A percentile compares a stretch with the other conserved stretches of the same genome.
Evolutionary conservation across 2,329 filamentous ascomycete genomes (phyloP).

Genomic region (Fusarium hostae): DNA sequence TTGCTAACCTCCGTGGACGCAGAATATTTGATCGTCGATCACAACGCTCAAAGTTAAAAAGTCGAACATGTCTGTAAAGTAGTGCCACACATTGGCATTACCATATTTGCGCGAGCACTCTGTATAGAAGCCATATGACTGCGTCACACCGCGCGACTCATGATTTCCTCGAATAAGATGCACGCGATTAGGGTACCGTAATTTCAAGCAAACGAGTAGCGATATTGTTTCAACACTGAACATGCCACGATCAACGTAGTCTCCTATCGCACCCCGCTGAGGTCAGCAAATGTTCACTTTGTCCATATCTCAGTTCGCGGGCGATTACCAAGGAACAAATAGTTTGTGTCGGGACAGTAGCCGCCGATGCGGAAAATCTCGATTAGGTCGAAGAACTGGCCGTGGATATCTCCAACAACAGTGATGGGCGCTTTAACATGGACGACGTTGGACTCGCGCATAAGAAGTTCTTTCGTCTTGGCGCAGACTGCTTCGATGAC

Average conservation of each 20-base stretch:
- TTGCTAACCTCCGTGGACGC: slow-evolving; percentile 83
- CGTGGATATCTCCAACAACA: slow-evolving; percentile 97
- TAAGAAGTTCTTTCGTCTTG: slow-evolving; percentile 97
- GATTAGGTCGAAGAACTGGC: slow-evolving; percentile 98
- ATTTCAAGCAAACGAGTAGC: slow-evolving; percentile 94
- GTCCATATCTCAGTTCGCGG: neutral
- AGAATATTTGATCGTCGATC: slow-evolving; percentile 99
- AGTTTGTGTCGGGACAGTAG: slow-evolving; percentile 97
- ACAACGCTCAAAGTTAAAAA: slow-evolving; percentile 96
- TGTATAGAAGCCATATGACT: slow-evolving; percentile 99
- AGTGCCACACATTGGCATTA: slow-evolving; percentile 98
- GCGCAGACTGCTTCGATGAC: slow-evolving; percentile 99
- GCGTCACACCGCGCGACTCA: slow-evolving; percentile 95
- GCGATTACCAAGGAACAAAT: slow-evolving; percentile 86
- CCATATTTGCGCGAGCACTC: slow-evolving; percentile 98
- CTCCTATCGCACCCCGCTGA: slow-evolving; percentile 65
- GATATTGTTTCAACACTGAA: slow-evolving; percentile 99
- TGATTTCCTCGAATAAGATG: slow-evolving; percentile 98
- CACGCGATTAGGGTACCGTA: slow-evolving; percentile 95
- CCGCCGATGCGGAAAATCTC: slow-evolving; percentile 99
- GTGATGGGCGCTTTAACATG: slow-evolving; percentile 96
- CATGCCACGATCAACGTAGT: slow-evolving; percentile 98
- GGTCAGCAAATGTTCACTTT: slow-evolving; percentile 18
- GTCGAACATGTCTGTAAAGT: slow-evolving; percentile 99
- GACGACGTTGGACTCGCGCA: slow-evolving; percentile 99